Evolutionary conservation across 2,329 filamentous ascomycete species (phyloP), one percentile per base, ranked within the genome.

Genomic region (Keithomyces neogunnii): DNA sequence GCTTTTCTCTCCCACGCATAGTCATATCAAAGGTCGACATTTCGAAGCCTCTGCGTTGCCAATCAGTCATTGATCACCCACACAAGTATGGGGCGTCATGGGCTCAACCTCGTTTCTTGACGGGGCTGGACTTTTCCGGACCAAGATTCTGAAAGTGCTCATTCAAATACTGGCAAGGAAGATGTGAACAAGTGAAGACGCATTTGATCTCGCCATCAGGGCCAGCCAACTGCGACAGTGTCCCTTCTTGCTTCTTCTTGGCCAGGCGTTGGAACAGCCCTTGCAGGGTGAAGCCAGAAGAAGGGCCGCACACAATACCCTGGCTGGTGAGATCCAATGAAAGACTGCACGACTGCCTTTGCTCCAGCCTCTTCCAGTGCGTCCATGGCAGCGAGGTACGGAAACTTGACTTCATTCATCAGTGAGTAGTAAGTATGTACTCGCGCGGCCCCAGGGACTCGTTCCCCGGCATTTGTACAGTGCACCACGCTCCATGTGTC

Each of bases 91-190:
- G 8, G 19, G 19, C 4, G 3, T 19, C 19, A 19, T 19, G 19
- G 19, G 19, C 19, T 62, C 8, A 53, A 69, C 68, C 58, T 77
- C 70, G 26, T 67, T 19, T 66, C 19, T 65, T 63, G 35, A 81
- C 73, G 0, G 72, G 65, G 31, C 67, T 72, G 60, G 81, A 81
- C 47, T 74, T 64, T 13, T 71, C 67, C 1, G 67, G 57, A 0
- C 69, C 71, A 5, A 82, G 63, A 54, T 80, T 81, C 45, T 74
- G 66, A 54, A 81, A 83, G 59, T 83, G 82, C 56, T 78, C 76
- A 33, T 74, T 69, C 47, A 83, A 69, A 56, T 83, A 83, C 59
- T 83, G 80, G 57, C 82, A 83, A 0, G 81, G 81, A 26, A 84
- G 62, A 55, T 84, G 81, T 53, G 78, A 81, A 62, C 80, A 84